Base-by-base conservation (phyloP, 305 asterid genomes). In the Solanum hybrid region DNA sequence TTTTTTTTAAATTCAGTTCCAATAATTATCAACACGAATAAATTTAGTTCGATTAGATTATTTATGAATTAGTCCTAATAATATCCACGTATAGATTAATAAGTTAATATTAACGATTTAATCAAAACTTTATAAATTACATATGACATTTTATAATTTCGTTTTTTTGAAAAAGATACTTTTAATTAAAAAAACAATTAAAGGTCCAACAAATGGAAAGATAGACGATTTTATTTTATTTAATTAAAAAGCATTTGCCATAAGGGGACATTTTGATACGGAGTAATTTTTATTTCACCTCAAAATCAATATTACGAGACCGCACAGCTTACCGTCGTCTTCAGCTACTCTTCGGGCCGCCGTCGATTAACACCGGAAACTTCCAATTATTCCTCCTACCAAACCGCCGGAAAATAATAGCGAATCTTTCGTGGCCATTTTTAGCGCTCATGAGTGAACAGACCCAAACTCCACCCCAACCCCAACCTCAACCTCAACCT, bases 381-480 rank as follows among this genome's bases (percentile, higher is more conserved):
- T 80, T 38, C 35, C 64, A 79, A 6, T 78, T 78, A 13, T 24
- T 78, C 60, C 45, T n/a, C 84, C 13, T 35, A 11, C 51, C 11
- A 15, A 78, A 36, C 85, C 35, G 13, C 66, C 35, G 64, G 7
- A 38, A 37, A 79, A 79, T 79, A 79, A 6, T 38, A 10, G 6
- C 56, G 15, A 36, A 78, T 78, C 11, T n/a, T 10, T 27, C 2
- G 45, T 24, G n/a, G 35, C 36, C 26, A 2, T 36, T 32, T 84
- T 80, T 77, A 80, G 86, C 86, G 1, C 93, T 45, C 86, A 96
- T 96, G 98, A 95, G 95, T 92, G 97, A 95, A 85, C 96, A 93
- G 90, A 88, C 92, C 89, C 94, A 89, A 42, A 29, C 86, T 8
- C 31, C 19, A 81, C 4, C 66, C 24, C 69, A 38, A 80, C 17